Percentiles rank a stretch among this genome's conserved stretches.
Evolutionary conservation across 2,329 filamentous ascomycete genomes (phyloP).

Genomic region (Chaetomium strumarium): DNA sequence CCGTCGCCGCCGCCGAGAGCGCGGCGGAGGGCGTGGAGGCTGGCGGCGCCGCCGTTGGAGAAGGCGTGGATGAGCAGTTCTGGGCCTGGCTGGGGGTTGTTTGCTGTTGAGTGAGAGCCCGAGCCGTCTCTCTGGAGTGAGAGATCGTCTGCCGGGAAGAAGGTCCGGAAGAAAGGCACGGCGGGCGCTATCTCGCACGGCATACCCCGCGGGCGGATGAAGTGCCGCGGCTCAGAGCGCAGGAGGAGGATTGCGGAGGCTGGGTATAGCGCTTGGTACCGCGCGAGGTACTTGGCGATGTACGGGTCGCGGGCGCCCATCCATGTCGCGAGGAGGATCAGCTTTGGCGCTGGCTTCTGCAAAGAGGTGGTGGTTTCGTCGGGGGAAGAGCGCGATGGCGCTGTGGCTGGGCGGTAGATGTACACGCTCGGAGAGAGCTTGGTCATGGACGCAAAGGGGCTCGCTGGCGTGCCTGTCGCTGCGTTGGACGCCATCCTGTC

Average conservation of each 20-base stretch:
- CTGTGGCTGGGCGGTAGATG: constrained; percentile 30
- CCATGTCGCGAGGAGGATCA: constrained; percentile 32
- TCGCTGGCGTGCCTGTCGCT: constrained; percentile 12
- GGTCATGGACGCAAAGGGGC: constrained; percentile 33
- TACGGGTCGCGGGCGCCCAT: constrained; percentile 30
- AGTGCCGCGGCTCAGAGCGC: constrained; percentile 25
- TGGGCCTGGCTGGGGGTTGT: too few relatives aligned
- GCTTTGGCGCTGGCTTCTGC: constrained; percentile 20
- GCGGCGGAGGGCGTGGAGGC: constrained; percentile 22
- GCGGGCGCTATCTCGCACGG: constrained; percentile 17
- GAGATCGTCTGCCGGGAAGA: constrained; percentile 6
- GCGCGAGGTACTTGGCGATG: constrained; percentile 31
- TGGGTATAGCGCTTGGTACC: constrained; percentile 29
- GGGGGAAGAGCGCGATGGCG: not conserved
- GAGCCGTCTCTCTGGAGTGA: not conserved
- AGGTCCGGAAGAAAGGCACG: constrained; percentile 18
- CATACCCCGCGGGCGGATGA: constrained; percentile 17
- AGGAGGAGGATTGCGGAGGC: constrained; percentile 28
- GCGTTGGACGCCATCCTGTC: constrained; percentile 27
- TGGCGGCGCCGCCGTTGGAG: constrained; percentile 29
- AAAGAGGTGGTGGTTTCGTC: not conserved
- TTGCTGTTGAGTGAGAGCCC: not conserved
- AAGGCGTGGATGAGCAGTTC: constrained; percentile 28
- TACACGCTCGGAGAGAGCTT: constrained; percentile 34
- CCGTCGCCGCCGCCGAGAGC: too few relatives aligned